Conservation (phyloP, 345 rosid species). For the Eucalyptus virginea region DNA sequence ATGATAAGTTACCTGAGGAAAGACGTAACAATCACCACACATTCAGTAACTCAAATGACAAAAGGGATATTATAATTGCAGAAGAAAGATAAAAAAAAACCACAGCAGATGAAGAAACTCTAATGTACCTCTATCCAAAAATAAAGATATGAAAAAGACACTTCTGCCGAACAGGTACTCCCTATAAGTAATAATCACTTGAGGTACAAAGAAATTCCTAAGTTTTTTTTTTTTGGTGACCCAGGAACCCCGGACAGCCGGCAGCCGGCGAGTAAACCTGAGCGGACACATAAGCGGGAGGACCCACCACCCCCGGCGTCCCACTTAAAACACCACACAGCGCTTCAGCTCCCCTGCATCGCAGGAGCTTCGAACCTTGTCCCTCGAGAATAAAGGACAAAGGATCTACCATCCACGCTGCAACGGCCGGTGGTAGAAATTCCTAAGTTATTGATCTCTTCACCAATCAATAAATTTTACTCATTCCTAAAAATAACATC, state of each 20-base stretch:
- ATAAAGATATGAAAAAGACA: not conserved
- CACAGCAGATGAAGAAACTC: not conserved
- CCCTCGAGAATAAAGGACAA: no score
- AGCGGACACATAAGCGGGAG: no score
- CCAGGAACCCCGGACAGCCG: no score
- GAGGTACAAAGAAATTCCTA: not conserved
- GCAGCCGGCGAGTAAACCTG: no score
- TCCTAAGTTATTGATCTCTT: not conserved
- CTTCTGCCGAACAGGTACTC: not conserved
- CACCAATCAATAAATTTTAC: not conserved
- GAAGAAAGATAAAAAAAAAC: not conserved
- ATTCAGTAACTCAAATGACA: not conserved
- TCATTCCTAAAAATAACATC: not conserved
- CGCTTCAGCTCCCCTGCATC: no score
- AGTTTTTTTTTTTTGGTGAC: not conserved
- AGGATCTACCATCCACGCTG: no score
- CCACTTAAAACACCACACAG: no score
- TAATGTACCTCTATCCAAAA: not conserved
- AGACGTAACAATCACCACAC: not conserved
- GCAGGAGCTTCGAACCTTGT: no score
- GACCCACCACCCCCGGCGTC: no score
- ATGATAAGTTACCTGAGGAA: slow-evolving; percentile 72
- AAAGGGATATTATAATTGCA: not conserved
- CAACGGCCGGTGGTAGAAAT: no score
- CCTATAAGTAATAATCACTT: not conserved